Evolutionary conservation across 2,329 filamentous ascomycete genomes (phyloP).

Genomic region (Parafenestella ontariensis): DNA sequence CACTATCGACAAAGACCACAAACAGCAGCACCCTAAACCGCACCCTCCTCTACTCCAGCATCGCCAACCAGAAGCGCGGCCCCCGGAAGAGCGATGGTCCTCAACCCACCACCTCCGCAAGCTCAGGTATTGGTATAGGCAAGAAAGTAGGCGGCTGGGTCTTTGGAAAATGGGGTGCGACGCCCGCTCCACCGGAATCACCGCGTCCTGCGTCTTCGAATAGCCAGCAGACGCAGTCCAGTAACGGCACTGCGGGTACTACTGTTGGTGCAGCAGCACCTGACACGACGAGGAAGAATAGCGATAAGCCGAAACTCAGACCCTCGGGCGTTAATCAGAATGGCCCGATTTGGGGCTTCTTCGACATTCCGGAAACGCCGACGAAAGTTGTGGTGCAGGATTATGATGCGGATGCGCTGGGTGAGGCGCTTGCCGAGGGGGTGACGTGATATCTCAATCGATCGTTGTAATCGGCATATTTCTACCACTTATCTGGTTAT

Average conservation of each 20-base stretch:
- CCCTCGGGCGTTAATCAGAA: slow-evolving; percentile 48
- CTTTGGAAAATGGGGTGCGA: slow-evolving; percentile 67
- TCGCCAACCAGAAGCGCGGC: slow-evolving; percentile 36
- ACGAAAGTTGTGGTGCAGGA: slow-evolving; percentile 44
- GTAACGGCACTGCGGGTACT: slow-evolving; percentile 12
- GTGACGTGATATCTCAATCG: background rate
- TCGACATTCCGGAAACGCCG: slow-evolving; percentile 43
- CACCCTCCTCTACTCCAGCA: slow-evolving; percentile 52
- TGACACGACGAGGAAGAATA: slow-evolving; percentile 18
- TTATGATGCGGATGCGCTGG: slow-evolving; percentile 48
- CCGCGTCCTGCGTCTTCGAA: slow-evolving; percentile 27
- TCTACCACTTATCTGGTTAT: background rate
- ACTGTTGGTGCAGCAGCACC: background rate
- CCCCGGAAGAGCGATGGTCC: slow-evolving; percentile 24
- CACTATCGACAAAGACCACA: slow-evolving; percentile 56
- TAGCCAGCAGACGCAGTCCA: slow-evolving; percentile 31
- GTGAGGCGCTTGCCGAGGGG: slow-evolving; percentile 43
- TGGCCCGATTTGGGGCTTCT: slow-evolving; percentile 50
- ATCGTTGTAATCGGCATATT: background rate
- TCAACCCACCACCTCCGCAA: slow-evolving; percentile 13
- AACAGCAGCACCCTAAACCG: slow-evolving; percentile 64
- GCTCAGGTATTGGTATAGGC: slow-evolving; percentile 47
- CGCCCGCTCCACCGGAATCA: slow-evolving; percentile 48
- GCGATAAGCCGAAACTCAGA: slow-evolving; percentile 28
- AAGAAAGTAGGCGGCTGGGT: slow-evolving; percentile 71